Evolutionary conservation across 108 stramenopile species (phyloP).

Genomic region (Halocafeteria seosinensis): DNA sequence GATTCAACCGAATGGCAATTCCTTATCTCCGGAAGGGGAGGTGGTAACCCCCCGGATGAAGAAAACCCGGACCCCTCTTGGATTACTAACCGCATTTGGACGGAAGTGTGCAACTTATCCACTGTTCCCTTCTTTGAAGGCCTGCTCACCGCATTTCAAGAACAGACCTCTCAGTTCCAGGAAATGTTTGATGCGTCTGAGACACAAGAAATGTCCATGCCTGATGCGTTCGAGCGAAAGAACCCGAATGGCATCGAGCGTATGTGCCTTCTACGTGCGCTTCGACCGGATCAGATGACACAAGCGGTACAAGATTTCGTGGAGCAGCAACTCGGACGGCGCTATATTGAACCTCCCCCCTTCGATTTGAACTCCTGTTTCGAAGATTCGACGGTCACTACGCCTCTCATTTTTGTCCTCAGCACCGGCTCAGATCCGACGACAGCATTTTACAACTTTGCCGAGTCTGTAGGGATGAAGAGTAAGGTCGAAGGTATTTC

Average conservation of each 20-base stretch:
- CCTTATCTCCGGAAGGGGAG: slow-evolving; percentile 28
- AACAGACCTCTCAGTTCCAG: slow-evolving; percentile 2
- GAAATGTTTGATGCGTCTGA: slow-evolving; percentile 27
- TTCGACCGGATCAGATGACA: slow-evolving; percentile 40
- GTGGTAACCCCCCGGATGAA: background rate
- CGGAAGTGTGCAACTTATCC: slow-evolving; percentile 14
- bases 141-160: slow-evolving; percentile 13
- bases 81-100: slow-evolving; percentile 36
- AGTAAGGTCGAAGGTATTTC: slow-evolving; percentile 32
- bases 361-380: slow-evolving; percentile 40
- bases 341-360: slow-evolving; percentile 39
- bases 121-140: slow-evolving; percentile 20
- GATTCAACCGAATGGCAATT: slow-evolving; percentile 39
- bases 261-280: slow-evolving; percentile 28
- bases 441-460: slow-evolving; percentile 35
- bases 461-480: slow-evolving; percentile 23
- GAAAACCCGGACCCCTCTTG: slow-evolving; percentile 23
- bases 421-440: slow-evolving; percentile 45
- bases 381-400: slow-evolving; percentile 28
- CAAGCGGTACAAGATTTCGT: slow-evolving; percentile 40
- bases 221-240: slow-evolving; percentile 23
- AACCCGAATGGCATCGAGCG: slow-evolving; percentile 24
- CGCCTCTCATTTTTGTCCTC: slow-evolving; percentile 45
- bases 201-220: slow-evolving; percentile 27
- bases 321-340: slow-evolving; percentile 22